These are phyloP conservation scores for Leishmania braziliensis DNA, from an alignment of 208 protist species.

Conservation along the genomic window DNA sequence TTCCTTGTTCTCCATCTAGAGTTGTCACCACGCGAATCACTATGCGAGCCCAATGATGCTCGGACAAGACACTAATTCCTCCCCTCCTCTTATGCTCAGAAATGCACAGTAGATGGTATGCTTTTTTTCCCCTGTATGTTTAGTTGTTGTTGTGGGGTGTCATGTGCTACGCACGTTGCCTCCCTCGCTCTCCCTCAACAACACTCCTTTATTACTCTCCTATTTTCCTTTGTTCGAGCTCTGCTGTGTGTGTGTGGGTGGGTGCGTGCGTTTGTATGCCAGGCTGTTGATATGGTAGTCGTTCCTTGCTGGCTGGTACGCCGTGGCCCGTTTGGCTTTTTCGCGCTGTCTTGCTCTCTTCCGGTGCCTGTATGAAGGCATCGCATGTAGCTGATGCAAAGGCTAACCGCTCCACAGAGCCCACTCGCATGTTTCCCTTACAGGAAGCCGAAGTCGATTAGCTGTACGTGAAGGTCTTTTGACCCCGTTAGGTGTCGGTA, in stretches of 20 bases:
- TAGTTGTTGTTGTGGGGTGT: background rate
- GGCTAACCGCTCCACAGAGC: no score
- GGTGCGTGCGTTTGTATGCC: background rate
- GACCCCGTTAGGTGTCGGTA: background rate
- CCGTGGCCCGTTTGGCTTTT: background rate
- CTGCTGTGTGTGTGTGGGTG: background rate
- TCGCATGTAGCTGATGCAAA: background rate
- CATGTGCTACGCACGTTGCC: background rate
- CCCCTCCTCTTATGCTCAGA: background rate
- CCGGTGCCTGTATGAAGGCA: no score
- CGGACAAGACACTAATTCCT: background rate
- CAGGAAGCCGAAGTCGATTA: no score
- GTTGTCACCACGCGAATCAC: background rate
- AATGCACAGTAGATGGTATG: background rate
- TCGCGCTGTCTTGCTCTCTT: background rate
- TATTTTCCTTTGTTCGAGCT: background rate
- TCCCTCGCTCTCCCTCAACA: slow-evolving; percentile 8
- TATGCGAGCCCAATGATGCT: background rate
- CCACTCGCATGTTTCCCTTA: no score
- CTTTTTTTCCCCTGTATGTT: background rate
- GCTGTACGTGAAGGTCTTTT: no score
- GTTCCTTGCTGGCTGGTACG: background rate
- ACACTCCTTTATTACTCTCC: background rate
- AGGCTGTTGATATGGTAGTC: background rate
- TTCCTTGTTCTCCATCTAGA: background rate